These are phyloP conservation scores for Trichoderma parareesei DNA, from an alignment of 495 filamentous ascomycete genomes.

Conservation along the genomic window DNA sequence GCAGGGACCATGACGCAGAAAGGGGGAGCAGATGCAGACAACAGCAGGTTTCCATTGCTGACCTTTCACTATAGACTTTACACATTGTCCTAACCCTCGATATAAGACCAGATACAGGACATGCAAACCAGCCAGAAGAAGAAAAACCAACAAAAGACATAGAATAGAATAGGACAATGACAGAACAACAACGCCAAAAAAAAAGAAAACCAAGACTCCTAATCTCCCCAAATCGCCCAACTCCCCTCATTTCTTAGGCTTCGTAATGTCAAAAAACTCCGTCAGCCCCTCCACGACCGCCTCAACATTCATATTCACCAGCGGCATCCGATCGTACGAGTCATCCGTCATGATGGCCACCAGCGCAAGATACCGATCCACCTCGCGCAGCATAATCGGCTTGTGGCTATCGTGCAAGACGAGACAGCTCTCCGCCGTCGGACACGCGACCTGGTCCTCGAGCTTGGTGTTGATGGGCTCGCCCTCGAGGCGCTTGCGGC, in stretches of 20 bases:
- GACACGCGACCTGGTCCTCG: slow-evolving; percentile 52
- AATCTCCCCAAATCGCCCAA: slow-evolving; percentile 12
- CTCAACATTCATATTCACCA: slow-evolving; percentile 50
- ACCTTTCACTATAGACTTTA: background rate
- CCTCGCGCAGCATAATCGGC: slow-evolving; percentile 77
- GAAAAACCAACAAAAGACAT: too few species aligned
- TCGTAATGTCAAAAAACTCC: slow-evolving; percentile 51
- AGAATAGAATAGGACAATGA: too few species aligned
- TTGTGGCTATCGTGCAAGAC: slow-evolving; percentile 71
- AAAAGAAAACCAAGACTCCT: too few species aligned
- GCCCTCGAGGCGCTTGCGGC: slow-evolving; percentile 48
- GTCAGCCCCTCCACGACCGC: slow-evolving; percentile 45
- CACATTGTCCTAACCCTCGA: background rate
- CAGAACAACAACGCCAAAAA: too few species aligned
- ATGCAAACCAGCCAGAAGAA: too few species aligned
- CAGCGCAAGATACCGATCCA: slow-evolving; percentile 77
- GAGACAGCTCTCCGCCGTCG: slow-evolving; percentile 71
- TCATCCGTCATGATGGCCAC: slow-evolving; percentile 69
- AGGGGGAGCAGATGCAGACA: background rate
- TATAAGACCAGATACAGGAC: too few species aligned
- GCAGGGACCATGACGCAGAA: background rate
- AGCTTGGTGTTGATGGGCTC: slow-evolving; percentile 54
- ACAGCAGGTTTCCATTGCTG: background rate
- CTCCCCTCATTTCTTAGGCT: slow-evolving; percentile 26
- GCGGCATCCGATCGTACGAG: slow-evolving; percentile 49